Conservation (phyloP, 2,329 filamentous ascomycete species). For the Hypoxylon sp. region DNA sequence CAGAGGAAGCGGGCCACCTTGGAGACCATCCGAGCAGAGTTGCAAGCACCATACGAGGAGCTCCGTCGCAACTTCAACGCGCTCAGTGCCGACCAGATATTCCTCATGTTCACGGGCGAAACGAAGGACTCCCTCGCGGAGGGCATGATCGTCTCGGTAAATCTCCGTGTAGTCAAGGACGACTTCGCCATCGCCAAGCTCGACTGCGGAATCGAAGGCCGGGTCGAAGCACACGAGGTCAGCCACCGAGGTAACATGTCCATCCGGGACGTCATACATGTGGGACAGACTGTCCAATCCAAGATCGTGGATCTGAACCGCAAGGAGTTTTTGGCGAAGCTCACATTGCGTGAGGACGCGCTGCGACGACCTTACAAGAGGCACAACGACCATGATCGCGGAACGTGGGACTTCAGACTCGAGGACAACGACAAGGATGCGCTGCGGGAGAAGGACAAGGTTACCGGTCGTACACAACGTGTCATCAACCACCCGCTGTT, state of each 20-base stretch:
- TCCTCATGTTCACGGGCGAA: slow-evolving; percentile 96
- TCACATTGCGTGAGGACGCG: slow-evolving; percentile 84
- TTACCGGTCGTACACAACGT: slow-evolving; percentile 84
- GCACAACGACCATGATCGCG: slow-evolving; percentile 73
- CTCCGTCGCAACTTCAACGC: slow-evolving; percentile 80
- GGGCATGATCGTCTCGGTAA: slow-evolving; percentile 92
- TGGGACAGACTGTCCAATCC: slow-evolving; percentile 85
- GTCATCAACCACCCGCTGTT: slow-evolving; percentile 99
- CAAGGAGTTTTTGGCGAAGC: slow-evolving; percentile 81
- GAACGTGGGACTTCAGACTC: slow-evolving; percentile 86
- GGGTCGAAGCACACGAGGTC: slow-evolving; percentile 83
- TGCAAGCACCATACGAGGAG: slow-evolving; percentile 94
- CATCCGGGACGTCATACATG: slow-evolving; percentile 75
- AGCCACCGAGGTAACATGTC: slow-evolving; percentile 71
- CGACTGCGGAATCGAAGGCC: slow-evolving; percentile 92
- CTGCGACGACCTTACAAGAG: slow-evolving; percentile 76
- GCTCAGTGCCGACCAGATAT: slow-evolving; percentile 79
- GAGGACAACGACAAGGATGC: slow-evolving; percentile 85
- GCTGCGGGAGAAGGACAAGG: slow-evolving; percentile 84
- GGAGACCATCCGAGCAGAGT: slow-evolving; percentile 92
- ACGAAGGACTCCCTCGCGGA: slow-evolving; percentile 82
- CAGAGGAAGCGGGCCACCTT: slow-evolving; percentile 95
- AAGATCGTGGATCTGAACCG: slow-evolving; percentile 90
- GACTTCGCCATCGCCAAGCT: slow-evolving; percentile 94
- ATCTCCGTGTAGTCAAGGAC: slow-evolving; percentile 85